Evolutionary conservation across 2,329 filamentous ascomycete species (phyloP), one percentile per base, ranked within the genome.

Genomic region (Penicillium psychrosexuale): DNA sequence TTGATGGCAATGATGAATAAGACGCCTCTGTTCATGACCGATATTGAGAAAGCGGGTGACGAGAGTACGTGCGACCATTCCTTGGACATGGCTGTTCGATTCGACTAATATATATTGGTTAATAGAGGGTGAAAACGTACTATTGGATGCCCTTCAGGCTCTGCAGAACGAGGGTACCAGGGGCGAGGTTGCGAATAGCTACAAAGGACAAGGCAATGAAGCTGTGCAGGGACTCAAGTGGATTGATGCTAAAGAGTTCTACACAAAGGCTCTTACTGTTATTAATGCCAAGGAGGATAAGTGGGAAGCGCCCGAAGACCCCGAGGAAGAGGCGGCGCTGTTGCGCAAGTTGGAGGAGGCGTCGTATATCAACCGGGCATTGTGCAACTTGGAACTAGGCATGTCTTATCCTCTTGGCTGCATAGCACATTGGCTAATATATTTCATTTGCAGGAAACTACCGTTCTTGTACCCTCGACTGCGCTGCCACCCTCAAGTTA

Each of bases 1-100:
- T 75, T 89, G 34, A 67, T 86, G 38, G 76, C 79, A 44, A 83
- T 87, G 65, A 78, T 90, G 75, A 88, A 88, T 67, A 84, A 85
- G 61, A 81, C 83, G 45, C 94, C 94, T 7, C 82, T 99, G 36
- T 99, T 99, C 80, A 99, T 99, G 94, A 97, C 91, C 30, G 87
- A 90, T 63, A 81, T 97, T 33, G 90, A 83, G 55, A 81, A 83
- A 56, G 81, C 80, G 12, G 80, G 80, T 50, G 81, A 80, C 54
- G 79, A 80, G 58, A 79, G 81, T 77, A 67, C 28, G 72, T 66
- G 11, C 36, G 39, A 39, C 24, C 24, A 42, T 40, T 42, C 30
- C 13, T 30, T 31, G 4, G 19, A 19, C 33, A 34, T 12, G 45
- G 34, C 60, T 47, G 3, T 31, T 22, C 15, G 9, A 40, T 48